Base-by-base conservation (phyloP, 495 filamentous ascomycete species). In the Massariosphaeria phaeospora region DNA sequence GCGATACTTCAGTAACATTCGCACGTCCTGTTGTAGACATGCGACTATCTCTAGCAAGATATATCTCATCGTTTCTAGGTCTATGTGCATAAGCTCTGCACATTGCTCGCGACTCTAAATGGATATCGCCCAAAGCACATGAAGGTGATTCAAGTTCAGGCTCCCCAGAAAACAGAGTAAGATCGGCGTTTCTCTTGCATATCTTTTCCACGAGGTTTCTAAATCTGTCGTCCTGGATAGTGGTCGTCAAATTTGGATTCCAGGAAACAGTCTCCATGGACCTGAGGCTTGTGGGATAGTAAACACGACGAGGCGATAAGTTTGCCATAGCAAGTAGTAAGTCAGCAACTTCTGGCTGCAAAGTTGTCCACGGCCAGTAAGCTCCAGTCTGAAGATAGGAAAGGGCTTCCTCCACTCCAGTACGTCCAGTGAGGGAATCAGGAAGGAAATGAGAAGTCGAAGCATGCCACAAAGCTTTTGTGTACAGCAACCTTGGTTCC, bases 191-290 rank as follows among this genome's bases (percentile, higher is more conserved):
- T 30, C 70, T 73, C 1, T 52, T 25, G 0, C 72, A 35, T 10
- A 84, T 80, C 0, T 52, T 41, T 29, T 75, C 59, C 24, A 79
- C 67, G 0, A 77, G 2, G 2, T 50, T 18, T 7, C 62, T 31
- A 34, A 71, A 80, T 0, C 58, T 64, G n/a, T 83, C 79, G 59
- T 80, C 70, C 49, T 86, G 83, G 2, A 80, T 76, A 0, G 67
- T 70, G 0, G 64, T 56, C 0, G 78, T 76, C 6, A 84, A 49
- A 0, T 70, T 8, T 8, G 49, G 0, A 29, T 64, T 31, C 67
- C 67, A 70, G 5, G 8, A 2, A 8, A 69, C 62, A 3, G 26
- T 45, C 43, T 70, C 59, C 62, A 66, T 61, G n/a, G n/a, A 18
- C 46, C 43, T 60, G 15, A 61, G 18, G 31, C 51, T 48, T 11